Evolutionary conservation across 225 moss, liverwort and hornwort genomes (phyloP).

Genomic region (Polytrichum formosum): DNA sequence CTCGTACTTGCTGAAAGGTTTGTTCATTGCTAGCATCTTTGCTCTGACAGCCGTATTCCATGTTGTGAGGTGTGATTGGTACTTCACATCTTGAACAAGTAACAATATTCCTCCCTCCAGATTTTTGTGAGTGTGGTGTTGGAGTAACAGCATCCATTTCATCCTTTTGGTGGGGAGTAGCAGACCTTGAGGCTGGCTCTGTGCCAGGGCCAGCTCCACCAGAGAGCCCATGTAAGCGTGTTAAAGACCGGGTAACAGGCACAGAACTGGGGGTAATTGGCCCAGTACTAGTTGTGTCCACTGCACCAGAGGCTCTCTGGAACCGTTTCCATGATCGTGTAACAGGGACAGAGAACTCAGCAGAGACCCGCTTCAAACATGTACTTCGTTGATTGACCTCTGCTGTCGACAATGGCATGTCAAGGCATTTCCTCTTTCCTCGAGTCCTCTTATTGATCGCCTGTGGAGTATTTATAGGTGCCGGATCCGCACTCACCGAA

Average conservation of each 20-base stretch:
- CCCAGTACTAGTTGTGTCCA: conserved; percentile 6
- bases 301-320: conserved; percentile 22
- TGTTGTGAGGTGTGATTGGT: conserved; percentile 17
- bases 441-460: conserved; percentile 23
- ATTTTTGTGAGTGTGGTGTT: conserved; percentile 6
- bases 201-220: conserved; percentile 2
- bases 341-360: conserved; percentile 27
- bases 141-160: conserved; percentile 8
- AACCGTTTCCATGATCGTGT: conserved; percentile 46
- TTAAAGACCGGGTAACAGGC: conserved; percentile 32
- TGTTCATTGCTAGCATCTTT: conserved; percentile 14
- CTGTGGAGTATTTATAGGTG: conserved; percentile 46
- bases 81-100: conserved; percentile 36
- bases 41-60: neutral
- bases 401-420: no score
- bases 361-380: conserved; percentile 7
- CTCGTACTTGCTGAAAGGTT: conserved; percentile 14
- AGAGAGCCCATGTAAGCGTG: conserved; percentile 29
- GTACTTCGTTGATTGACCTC: neutral
- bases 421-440: conserved; percentile 2
- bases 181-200: neutral
- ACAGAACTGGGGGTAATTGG: conserved; percentile 6
- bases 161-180: neutral
- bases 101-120: conserved; percentile 9
- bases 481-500: conserved; percentile 9